These are phyloP conservation scores for Rusavskia elegans DNA, from an alignment of 495 filamentous ascomycete genomes.

Conservation along the genomic window DNA sequence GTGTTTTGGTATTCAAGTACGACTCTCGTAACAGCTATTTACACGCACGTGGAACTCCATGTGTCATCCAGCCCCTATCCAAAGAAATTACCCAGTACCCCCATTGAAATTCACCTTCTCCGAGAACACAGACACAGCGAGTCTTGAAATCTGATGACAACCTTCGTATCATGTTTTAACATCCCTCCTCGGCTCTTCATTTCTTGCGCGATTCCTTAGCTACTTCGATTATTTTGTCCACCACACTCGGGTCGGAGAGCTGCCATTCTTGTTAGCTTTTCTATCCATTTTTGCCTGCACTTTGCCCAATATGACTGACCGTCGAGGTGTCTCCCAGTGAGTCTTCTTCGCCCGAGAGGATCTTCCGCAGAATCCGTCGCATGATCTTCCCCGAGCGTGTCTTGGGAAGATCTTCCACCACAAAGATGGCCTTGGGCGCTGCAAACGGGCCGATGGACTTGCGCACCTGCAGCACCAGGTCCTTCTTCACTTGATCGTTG, in stretches of 20 bases:
- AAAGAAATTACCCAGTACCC: too few relatives aligned
- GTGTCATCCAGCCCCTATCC: too few relatives aligned
- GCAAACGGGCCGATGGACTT: conserved; percentile 96
- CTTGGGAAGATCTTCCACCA: conserved; percentile 88
- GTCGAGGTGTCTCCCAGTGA: conserved; percentile 87
- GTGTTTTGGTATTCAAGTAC: too few relatives aligned
- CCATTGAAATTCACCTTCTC: too few relatives aligned
- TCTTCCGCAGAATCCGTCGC: conserved; percentile 92
- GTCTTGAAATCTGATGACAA: too few relatives aligned
- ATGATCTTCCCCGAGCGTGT: conserved; percentile 97
- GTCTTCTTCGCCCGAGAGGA: conserved; percentile 90
- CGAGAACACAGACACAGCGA: too few relatives aligned
- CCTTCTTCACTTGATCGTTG: conserved; percentile 74
- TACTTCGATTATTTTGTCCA: conserved; percentile 71
- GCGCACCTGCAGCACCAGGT: conserved; percentile 83
- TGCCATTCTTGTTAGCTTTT: conserved; percentile 28
- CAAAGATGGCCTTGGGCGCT: conserved; percentile 81
- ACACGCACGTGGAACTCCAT: too few relatives aligned
- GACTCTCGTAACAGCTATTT: too few relatives aligned
- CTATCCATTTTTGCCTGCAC: background rate
- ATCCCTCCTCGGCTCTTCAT: conserved; percentile 10
- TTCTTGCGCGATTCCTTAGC: conserved; percentile 51
- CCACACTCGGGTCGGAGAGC: conserved; percentile 81
- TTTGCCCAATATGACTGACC: conserved; percentile 31
- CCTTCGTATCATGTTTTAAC: too few relatives aligned